Percentiles rank a stretch among this genome's conserved stretches.
Evolutionary conservation across 176 grass and related monocot genomes (phyloP).

Genomic region (Bonia amplexicaulis): DNA sequence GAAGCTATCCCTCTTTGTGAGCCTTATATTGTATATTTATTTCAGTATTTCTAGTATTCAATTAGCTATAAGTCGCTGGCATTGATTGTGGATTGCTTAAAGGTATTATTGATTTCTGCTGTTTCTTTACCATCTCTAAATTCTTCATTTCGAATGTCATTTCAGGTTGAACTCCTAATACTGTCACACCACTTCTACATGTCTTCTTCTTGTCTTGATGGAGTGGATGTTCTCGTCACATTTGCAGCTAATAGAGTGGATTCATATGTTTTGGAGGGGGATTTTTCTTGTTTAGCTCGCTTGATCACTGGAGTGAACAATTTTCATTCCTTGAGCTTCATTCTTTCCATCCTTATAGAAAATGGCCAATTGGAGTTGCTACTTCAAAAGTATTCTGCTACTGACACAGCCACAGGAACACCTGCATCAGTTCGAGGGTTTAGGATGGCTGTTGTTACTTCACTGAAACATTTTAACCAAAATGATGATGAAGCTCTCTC

Average conservation of each 20-base stretch:
- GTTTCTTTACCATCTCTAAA: background rate
- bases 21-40: background rate
- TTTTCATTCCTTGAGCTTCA: conserved; percentile 94
- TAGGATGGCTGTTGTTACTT: conserved; percentile 89
- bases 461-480: conserved; percentile 74
- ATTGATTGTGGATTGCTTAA: background rate
- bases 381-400: conserved; percentile 84
- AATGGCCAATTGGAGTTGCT: conserved; percentile 84
- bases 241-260: conserved; percentile 97
- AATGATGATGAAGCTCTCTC: conserved; percentile 75
- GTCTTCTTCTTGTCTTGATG: conserved; percentile 84
- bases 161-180: conserved; percentile 95
- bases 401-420: conserved; percentile 70
- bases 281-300: conserved; percentile 75
- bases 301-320: conserved; percentile 96
- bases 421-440: conserved; percentile 75
- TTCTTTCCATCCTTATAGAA: conserved; percentile 93
- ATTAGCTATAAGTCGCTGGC: background rate
- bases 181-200: conserved; percentile 91
- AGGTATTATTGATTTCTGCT: background rate
- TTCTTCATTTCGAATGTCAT: conserved; percentile 22
- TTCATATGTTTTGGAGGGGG: conserved; percentile 73
- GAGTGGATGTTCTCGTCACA: conserved; percentile 88
- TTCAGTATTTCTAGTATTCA: background rate
- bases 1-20: background rate